These are phyloP conservation scores for Globisporangium acanthophoron DNA, from an alignment of 352 stramenopile species.

Conservation along the genomic window DNA sequence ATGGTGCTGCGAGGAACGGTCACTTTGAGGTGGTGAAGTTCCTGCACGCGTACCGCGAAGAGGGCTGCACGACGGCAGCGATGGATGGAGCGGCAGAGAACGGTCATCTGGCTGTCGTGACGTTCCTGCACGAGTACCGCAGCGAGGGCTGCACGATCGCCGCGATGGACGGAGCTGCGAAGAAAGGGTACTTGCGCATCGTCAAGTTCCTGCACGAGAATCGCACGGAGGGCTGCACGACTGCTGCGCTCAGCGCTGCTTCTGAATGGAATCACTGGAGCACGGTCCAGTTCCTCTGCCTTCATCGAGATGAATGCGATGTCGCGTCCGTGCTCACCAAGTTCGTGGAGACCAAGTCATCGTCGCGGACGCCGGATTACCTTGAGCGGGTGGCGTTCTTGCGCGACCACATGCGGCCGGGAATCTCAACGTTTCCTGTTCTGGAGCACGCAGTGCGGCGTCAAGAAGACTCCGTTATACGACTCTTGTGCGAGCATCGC, in stretches of 20 bases:
- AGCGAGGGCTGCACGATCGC: neutral
- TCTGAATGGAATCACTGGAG: neutral
- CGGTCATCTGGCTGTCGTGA: neutral
- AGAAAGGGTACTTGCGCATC: neutral
- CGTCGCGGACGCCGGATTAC: neutral
- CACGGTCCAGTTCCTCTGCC: neutral
- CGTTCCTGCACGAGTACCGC: neutral
- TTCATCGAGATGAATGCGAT: neutral
- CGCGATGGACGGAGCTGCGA: neutral
- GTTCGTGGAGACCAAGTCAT: neutral
- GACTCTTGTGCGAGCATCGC: neutral
- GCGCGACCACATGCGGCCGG: neutral
- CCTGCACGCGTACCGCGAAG: neutral
- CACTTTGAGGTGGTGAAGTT: neutral
- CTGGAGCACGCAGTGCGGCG: neutral
- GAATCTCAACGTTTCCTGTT: neutral
- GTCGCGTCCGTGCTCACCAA: neutral
- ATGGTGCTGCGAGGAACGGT: neutral
- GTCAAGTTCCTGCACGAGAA: neutral
- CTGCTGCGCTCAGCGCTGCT: neutral
- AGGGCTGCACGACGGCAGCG: neutral
- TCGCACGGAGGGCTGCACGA: neutral
- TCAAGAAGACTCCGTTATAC: neutral
- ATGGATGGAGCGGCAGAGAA: neutral
- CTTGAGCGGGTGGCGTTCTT: neutral